Evolutionary conservation across 192 early-diverging fungal species (phyloP).

Genomic region (Podila epigama): DNA sequence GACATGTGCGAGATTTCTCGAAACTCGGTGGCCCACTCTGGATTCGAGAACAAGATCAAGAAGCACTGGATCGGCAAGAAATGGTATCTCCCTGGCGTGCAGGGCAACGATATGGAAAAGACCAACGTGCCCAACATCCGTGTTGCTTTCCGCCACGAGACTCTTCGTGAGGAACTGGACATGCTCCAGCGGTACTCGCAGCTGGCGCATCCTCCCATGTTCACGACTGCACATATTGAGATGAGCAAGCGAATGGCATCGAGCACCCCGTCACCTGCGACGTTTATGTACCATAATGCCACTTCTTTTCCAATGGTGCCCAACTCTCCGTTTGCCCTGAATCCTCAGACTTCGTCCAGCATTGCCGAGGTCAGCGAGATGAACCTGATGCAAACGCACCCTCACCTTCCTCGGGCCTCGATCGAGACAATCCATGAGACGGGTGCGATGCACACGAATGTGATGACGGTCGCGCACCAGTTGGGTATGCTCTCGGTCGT

Average conservation of each 20-base stretch:
- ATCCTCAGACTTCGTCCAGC: conserved; percentile 1
- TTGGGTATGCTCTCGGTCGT: conserved; percentile 18
- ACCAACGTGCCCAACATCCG: conserved; percentile 95
- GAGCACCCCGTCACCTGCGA: conserved; percentile 23
- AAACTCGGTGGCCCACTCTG: conserved; percentile 91
- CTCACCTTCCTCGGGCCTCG: conserved; percentile 1
- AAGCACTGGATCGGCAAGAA: conserved; percentile 91
- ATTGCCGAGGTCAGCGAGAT: conserved; percentile 2
- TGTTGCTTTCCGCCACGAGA: conserved; percentile 84
- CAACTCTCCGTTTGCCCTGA: conserved; percentile 36
- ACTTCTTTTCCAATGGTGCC: background rate
- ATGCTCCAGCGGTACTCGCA: conserved; percentile 58
- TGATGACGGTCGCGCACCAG: conserved; percentile 20
- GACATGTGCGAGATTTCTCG: conserved; percentile 98
- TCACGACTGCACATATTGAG: conserved; percentile 19
- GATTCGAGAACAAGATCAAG: conserved; percentile 92
- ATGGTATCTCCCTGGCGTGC: conserved; percentile 81
- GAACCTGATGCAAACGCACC: conserved; percentile 22
- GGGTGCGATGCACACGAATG: conserved; percentile 22
- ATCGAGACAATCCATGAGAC: conserved; percentile 13
- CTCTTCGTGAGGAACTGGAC: conserved; percentile 82
- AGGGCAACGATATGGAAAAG: conserved; percentile 89
- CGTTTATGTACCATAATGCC: conserved; percentile 9
- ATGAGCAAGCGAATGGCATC: conserved; percentile 48
- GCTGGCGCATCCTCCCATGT: conserved; percentile 33